Base-by-base conservation (phyloP, 768 basidiomycete genomes). In the Chlorophyllum brunneum region DNA sequence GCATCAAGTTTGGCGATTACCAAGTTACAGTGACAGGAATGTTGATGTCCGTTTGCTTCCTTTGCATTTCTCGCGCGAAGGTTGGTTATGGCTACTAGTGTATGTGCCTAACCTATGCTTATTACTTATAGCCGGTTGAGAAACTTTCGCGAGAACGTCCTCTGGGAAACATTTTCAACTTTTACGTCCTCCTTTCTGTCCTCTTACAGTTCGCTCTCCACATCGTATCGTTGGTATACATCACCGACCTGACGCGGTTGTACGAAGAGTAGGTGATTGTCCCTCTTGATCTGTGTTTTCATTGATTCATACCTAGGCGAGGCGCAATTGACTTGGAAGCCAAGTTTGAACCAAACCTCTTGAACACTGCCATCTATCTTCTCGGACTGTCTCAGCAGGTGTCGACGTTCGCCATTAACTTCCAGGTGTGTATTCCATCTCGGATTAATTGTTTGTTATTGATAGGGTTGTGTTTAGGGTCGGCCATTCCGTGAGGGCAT, bases 1-100 rank as follows among this genome's bases (percentile, higher is more conserved):
- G 97, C 16, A 98, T 99, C 78, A 98, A 98, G 69, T 98, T 95
- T 68, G 97, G 97, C 11, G 97, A 99, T 66, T 99, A 99, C 66
- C 95, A 99, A 64, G 88, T 97, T 29, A 98, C 95, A 1, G 85
- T 99, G 55, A 97, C 91, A 1, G 97, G 97, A 18, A 87, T 92
- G 78, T 75, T 98, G 63, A 97, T 99, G 94, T 94, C 91, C 24
- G 90, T 98, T 24, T 99, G 95, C 68, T 99, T 99, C 82, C 72
- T 97, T 66, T 98, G 94, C 66, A 98, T 99, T 54, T 99, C 95
- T 26, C 81, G 95, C 6, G 95, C 95, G 10, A 93, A 95, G 83
- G 95, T 94, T 60, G 31, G 81, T 63, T 24, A n/a, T 10, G 15
- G 39, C 7, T 23, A 10, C 37, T 18, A 5, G 56, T 50, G 16